Percentiles rank a stretch among this genome's conserved stretches.
These are phyloP conservation scores for Pichia sp. DNA, from an alignment of 1,139 yeast genomes.

Conservation along the genomic window DNA sequence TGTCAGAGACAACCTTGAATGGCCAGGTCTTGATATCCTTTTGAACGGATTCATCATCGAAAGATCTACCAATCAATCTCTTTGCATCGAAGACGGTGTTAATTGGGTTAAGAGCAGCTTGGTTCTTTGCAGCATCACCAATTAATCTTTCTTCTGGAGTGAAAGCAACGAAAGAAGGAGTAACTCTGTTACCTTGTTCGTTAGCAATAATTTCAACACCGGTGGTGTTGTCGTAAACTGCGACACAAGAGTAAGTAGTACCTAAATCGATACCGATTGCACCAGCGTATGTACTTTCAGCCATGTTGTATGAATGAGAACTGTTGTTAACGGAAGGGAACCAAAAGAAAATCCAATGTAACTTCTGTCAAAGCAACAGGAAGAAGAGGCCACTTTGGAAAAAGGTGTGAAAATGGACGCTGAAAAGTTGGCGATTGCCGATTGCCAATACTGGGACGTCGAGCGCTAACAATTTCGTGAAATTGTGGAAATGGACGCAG, in stretches of 20 bases:
- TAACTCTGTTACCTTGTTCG: conserved; percentile 99
- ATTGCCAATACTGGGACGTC: no score
- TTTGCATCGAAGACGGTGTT: conserved; percentile 97
- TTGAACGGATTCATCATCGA: conserved; percentile 85
- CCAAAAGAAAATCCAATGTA: not conserved
- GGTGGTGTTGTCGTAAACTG: conserved; percentile 60
- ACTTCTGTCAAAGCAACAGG: not conserved
- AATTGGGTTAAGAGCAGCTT: conserved; percentile 94
- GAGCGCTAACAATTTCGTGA: not conserved
- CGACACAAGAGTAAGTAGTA: conserved; percentile 98
- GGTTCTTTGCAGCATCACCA: conserved; percentile 99
- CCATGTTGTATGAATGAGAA: conserved; percentile 36
- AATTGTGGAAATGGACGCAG: not conserved
- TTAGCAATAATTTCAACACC: conserved; percentile 94
- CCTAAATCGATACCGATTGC: conserved; percentile 99
- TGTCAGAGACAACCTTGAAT: conserved; percentile 81
- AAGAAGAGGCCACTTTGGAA: not conserved
- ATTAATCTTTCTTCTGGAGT: conserved; percentile 95
- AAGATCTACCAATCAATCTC: conserved; percentile 96
- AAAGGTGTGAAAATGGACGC: not conserved
- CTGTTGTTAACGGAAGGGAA: conserved; percentile 2
- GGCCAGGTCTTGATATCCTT: conserved; percentile 98
- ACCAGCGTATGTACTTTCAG: conserved; percentile 97
- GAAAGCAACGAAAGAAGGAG: conserved; percentile 98
- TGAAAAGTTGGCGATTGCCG: no score